These are phyloP conservation scores for Kockovaella imperatae DNA, from an alignment of 768 basidiomycete species.

Conservation along the genomic window DNA sequence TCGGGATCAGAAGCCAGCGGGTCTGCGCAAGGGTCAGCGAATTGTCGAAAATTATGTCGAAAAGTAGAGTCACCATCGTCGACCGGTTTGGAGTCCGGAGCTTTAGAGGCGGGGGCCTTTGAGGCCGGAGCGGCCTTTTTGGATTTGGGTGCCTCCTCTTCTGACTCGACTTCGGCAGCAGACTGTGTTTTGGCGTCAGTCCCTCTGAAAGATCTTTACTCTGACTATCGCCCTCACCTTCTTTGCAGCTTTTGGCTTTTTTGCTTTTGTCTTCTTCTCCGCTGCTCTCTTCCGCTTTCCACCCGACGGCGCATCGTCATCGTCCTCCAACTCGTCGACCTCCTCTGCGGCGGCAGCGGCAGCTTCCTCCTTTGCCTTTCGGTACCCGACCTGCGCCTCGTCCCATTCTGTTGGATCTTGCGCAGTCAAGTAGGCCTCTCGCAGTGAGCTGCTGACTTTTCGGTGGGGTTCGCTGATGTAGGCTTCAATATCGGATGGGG, in stretches of 20 bases:
- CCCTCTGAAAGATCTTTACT: slow-evolving; percentile 63
- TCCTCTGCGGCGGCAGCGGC: slow-evolving; percentile 65
- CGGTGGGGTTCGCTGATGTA: slow-evolving; percentile 59
- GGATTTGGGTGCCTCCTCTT: slow-evolving; percentile 16
- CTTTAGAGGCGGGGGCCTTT: no score
- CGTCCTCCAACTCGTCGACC: slow-evolving; percentile 73
- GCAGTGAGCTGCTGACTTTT: slow-evolving; percentile 69
- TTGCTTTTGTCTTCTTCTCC: slow-evolving; percentile 60
- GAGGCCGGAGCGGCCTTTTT: no score
- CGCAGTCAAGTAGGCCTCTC: slow-evolving; percentile 66
- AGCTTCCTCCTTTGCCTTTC: slow-evolving; percentile 48
- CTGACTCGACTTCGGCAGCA: slow-evolving; percentile 13
- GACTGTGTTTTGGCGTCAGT: slow-evolving; percentile 42
- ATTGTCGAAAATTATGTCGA: slow-evolving; percentile 7
- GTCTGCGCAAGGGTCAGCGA: slow-evolving; percentile 38
- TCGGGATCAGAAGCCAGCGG: slow-evolving; percentile 55
- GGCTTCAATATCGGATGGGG: slow-evolving; percentile 69
- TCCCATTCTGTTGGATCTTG: slow-evolving; percentile 64
- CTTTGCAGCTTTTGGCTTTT: slow-evolving; percentile 70
- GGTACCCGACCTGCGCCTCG: slow-evolving; percentile 24
- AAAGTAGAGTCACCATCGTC: slow-evolving; percentile 1
- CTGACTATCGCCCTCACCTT: slow-evolving; percentile 50
- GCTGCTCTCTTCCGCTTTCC: slow-evolving; percentile 61
- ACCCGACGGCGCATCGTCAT: slow-evolving; percentile 63
- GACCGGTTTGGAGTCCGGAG: no score